Percentiles rank a stretch among this genome's conserved stretches.
Evolutionary conservation across 164 flowering plant species (phyloP).

Genomic region (Macadamia tetraphylla): DNA sequence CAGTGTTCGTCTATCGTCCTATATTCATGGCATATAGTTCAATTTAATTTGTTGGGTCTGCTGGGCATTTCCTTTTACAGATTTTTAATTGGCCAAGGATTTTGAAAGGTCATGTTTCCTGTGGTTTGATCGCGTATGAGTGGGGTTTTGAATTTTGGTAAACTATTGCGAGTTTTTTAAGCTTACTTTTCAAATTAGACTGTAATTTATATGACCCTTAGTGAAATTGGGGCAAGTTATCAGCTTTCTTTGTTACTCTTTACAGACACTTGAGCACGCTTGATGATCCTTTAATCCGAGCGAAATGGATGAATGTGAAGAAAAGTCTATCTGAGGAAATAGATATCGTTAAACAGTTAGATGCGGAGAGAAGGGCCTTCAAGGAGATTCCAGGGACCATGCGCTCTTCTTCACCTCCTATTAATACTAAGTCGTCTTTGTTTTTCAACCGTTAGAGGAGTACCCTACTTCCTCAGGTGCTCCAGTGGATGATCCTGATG

Average conservation of each 20-base stretch:
- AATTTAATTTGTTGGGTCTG: background rate
- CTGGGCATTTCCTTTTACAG: background rate
- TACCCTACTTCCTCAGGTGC: constrained; percentile 87
- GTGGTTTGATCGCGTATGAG: background rate
- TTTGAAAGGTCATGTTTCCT: too few species aligned
- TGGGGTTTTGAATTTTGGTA: background rate
- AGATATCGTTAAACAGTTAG: constrained; percentile 90
- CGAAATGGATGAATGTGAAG: constrained; percentile 97
- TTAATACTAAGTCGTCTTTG: constrained; percentile 74
- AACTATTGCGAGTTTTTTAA: background rate
- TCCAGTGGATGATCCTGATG: constrained; percentile 93
- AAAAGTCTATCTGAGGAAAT: constrained; percentile 82
- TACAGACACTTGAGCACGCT: constrained; percentile 72
- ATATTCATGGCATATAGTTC: too few species aligned
- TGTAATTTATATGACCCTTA: too few species aligned
- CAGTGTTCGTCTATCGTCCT: background rate
- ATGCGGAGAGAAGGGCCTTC: constrained; percentile 81
- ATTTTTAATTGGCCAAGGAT: background rate
- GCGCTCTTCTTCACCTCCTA: constrained; percentile 84
- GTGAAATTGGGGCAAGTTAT: background rate
- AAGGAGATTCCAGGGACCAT: constrained; percentile 61
- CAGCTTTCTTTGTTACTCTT: background rate
- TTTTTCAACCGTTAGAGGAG: constrained; percentile 93
- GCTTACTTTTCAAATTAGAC: background rate
- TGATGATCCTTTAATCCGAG: constrained; percentile 78